Base-by-base conservation (phyloP, 768 basidiomycete genomes). In the Hericium rajendrae region DNA sequence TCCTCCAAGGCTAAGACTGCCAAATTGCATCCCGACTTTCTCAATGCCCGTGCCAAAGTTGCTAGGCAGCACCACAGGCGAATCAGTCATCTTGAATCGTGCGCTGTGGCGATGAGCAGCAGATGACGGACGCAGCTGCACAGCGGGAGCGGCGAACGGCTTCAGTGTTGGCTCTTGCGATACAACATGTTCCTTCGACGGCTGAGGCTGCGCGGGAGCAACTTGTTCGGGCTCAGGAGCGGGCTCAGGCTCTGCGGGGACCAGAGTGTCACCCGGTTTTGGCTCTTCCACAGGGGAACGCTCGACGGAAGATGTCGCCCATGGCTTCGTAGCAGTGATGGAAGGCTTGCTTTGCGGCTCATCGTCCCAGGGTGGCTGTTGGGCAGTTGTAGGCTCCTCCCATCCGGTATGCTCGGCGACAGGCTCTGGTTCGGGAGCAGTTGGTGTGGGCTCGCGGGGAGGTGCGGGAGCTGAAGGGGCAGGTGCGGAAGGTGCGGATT, bases 21-120 rank as follows among this genome's bases (percentile, higher is more conserved):
- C 90, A 66, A 93, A 93, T 65, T 91, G 89, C 90, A 93, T 91
- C 51, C 90, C 90, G 53, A 92, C 74, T 67, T 88, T 91, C 66
- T 91, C 89, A 22, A 87, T 67, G 16, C 77, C 77, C 38, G 78
- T 65, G 32, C 81, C 79, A 68, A 85, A 86, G 53, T 78, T 81
- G 48, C 72, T 73, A 38, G 78, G 78, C 1, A 90, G 88, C 80
- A 91, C 84, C 56, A 91, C 84, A 16, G 92, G 91, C 39, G 90
- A 82, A 57, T 88, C 86, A 59, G 91, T 78, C 74, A 89, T 91
- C 74, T 90, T 91, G 73, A 85, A 84, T 53, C 82, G 81, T 38
- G 80, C 78, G 49, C 75, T 79, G 62, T 71, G 73, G 50, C 84
- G 79, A 54, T 86, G 83, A 0, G 80, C 73, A 15, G 71, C 70